Conservation (phyloP, 2,329 filamentous ascomycete genomes). For the Alternaria metachromatica region DNA sequence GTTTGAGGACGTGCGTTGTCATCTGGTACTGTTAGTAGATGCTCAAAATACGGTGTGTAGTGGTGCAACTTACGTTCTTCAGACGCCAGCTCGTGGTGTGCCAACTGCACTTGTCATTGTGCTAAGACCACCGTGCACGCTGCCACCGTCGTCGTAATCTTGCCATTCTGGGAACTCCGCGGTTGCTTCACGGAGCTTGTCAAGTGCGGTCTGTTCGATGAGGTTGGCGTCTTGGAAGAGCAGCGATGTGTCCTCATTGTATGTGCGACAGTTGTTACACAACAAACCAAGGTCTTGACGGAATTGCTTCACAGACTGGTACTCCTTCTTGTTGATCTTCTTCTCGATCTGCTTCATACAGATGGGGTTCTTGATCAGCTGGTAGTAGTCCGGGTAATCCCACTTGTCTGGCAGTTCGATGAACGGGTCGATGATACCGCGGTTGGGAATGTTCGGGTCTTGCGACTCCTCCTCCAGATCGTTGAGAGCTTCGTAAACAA, state of each 20-base stretch:
- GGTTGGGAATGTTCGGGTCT: conserved; percentile 65
- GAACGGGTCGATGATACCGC: conserved; percentile 91
- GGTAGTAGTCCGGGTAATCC: conserved; percentile 93
- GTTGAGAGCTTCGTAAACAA: conserved; percentile 81
- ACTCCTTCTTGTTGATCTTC: conserved; percentile 96
- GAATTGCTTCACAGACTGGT: conserved; percentile 80
- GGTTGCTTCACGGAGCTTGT: conserved; percentile 62
- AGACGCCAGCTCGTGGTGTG: conserved; percentile 35
- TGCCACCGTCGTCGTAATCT: conserved; percentile 62
- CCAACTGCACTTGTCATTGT: conserved; percentile 43
- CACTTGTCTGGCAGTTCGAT: conserved; percentile 88
- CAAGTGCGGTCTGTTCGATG: conserved; percentile 71
- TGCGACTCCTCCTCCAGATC: conserved; percentile 79
- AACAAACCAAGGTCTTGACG: conserved; percentile 81
- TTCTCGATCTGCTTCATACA: conserved; percentile 95
- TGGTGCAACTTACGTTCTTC: conserved; percentile 13
- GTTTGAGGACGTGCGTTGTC: background rate
- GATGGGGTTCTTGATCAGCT: conserved; percentile 90
- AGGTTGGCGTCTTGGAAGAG: conserved; percentile 90
- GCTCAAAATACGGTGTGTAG: background rate
- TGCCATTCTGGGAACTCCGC: conserved; percentile 63
- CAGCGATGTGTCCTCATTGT: conserved; percentile 94
- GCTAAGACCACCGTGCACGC: conserved; percentile 56
- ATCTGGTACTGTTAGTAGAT: conserved; percentile 1
- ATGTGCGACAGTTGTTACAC: conserved; percentile 90